Conservation (phyloP, 2,329 filamentous ascomycete species). For the Penicillium sumatraense region DNA sequence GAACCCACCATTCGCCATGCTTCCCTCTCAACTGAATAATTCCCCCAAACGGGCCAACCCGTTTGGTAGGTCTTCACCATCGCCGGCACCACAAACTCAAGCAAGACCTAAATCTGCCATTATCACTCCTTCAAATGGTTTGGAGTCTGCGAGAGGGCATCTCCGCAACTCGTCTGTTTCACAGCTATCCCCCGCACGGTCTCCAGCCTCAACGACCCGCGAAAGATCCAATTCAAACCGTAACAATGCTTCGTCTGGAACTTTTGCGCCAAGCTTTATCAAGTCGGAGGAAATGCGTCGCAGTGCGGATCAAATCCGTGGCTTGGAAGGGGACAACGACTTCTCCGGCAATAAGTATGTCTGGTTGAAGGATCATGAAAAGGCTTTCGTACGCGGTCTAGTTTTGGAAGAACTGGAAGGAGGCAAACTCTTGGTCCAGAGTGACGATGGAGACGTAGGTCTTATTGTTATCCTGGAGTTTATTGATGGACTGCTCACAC, state of each 20-base stretch:
- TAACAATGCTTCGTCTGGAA: conserved; percentile 69
- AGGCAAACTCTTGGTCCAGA: conserved; percentile 80
- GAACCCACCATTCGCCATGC: conserved; percentile 46
- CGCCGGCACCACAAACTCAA: conserved; percentile 57
- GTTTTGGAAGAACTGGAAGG: conserved; percentile 78
- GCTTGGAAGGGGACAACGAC: conserved; percentile 96
- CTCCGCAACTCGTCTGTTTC: conserved; percentile 71
- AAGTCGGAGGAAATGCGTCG: conserved; percentile 77
- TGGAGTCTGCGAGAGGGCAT: conserved; percentile 58
- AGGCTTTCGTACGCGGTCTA: conserved; percentile 90
- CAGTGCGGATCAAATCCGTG: conserved; percentile 60
- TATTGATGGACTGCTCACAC: conserved; percentile 25
- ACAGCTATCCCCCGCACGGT: conserved; percentile 55
- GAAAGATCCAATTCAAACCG: conserved; percentile 67
- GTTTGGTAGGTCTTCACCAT: conserved; percentile 71
- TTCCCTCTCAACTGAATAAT: conserved; percentile 62
- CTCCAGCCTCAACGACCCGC: conserved; percentile 45
- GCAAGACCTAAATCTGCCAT: conserved; percentile 75
- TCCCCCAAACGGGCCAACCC: conserved; percentile 79
- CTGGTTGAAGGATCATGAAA: conserved; percentile 86
- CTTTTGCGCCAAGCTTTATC: conserved; percentile 96
- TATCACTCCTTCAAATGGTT: conserved; percentile 62
- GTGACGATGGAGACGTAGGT: conserved; percentile 85
- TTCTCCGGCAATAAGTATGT: conserved; percentile 99
- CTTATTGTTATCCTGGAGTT: not conserved